Evolutionary conservation across 129 eudicot genomes (phyloP).

Genomic region (Artemisia tridentata): DNA sequence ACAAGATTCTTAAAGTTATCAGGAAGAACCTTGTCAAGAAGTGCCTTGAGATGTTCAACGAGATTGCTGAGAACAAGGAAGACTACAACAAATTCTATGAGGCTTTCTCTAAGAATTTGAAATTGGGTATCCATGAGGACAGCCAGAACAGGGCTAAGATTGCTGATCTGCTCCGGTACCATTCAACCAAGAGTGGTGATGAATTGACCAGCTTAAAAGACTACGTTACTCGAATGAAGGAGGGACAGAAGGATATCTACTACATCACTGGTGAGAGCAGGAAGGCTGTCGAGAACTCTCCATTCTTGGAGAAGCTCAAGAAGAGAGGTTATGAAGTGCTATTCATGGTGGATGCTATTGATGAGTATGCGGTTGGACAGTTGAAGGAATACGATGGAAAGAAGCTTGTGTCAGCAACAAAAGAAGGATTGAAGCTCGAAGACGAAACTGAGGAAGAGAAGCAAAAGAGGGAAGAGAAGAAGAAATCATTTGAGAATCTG

Average conservation of each 20-base stretch:
- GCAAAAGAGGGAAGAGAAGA: constrained; percentile 69
- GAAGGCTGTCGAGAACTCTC: constrained; percentile 88
- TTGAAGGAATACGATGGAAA: constrained; percentile 86
- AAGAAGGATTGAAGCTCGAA: constrained; percentile 78
- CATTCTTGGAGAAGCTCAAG: constrained; percentile 73
- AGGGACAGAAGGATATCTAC: constrained; percentile 81
- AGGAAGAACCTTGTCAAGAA: constrained; percentile 91
- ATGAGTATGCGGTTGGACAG: constrained; percentile 84
- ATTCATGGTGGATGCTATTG: constrained; percentile 88
- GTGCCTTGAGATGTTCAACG: constrained; percentile 90
- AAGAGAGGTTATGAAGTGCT: constrained; percentile 83
- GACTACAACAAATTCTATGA: constrained; percentile 79
- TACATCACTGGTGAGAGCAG: constrained; percentile 90
- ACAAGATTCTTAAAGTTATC: constrained; percentile 87
- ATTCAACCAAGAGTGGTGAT: constrained; percentile 89
- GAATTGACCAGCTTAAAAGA: constrained; percentile 80
- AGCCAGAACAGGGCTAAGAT: constrained; percentile 79
- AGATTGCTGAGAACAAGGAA: constrained; percentile 86
- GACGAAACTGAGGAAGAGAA: constrained; percentile 89
- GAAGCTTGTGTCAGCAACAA: constrained; percentile 80
- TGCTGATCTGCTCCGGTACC: constrained; percentile 76
- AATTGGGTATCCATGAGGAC: constrained; percentile 86
- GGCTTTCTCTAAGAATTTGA: constrained; percentile 80
- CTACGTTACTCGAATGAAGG: constrained; percentile 90
- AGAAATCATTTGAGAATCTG: constrained; percentile 77